Conservation (phyloP, 1,139 yeast genomes). For the Blastobotrys petasosporus region DNA sequence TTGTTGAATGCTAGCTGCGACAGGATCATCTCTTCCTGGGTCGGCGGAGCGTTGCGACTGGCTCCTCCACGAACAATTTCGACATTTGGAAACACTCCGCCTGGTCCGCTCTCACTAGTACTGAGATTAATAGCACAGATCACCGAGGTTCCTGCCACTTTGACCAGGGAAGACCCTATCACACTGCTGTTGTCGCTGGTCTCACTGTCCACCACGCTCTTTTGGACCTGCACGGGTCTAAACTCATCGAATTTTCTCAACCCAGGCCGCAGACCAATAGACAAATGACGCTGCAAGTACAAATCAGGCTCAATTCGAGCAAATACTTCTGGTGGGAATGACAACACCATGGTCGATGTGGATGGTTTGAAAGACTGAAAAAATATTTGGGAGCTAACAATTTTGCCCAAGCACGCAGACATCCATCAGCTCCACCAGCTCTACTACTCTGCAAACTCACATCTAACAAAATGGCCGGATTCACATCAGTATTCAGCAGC, state of each 20-base stretch:
- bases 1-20: conserved; percentile 62
- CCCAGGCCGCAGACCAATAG: conserved; percentile 61
- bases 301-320: conserved; percentile 84
- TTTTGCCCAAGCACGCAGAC: too few relatives aligned
- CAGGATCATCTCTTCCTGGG: conserved; percentile 82
- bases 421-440: too few relatives aligned
- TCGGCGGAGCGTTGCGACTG: conserved; percentile 50
- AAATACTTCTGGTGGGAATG: conserved; percentile 74
- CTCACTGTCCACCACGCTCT: conserved; percentile 10
- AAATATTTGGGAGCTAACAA: too few relatives aligned
- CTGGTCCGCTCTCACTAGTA: conserved; percentile 41
- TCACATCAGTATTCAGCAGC: conserved; percentile 41
- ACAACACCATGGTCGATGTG: conserved; percentile 26
- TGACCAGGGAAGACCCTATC: conserved; percentile 67
- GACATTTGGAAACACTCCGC: conserved; percentile 65
- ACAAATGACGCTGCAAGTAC: conserved; percentile 74
- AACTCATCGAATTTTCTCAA: conserved; percentile 67
- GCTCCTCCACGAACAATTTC: conserved; percentile 69
- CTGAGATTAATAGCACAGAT: conserved; percentile 74
- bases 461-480: conserved; percentile 26
- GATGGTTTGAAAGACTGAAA: not conserved
- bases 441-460: too few relatives aligned
- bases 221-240: conserved; percentile 45
- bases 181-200: conserved; percentile 14
- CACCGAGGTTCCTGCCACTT: conserved; percentile 69